Conservation (phyloP, 106 monocot genomes). For the Dioscorea alata region DNA sequence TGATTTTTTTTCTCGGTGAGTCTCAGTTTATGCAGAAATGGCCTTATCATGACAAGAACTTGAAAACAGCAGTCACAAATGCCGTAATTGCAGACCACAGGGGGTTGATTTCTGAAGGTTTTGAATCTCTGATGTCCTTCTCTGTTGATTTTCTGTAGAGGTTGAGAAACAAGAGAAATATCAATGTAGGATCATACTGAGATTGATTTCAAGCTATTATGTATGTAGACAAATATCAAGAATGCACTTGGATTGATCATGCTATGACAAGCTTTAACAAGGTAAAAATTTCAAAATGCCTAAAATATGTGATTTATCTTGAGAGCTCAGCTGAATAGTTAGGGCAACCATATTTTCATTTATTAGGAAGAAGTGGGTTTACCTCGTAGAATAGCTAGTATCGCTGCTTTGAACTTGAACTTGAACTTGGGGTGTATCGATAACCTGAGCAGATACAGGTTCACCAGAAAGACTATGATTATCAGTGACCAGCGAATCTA, state of each 20-base stretch:
- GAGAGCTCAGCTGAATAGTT: not conserved
- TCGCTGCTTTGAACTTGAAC: not conserved
- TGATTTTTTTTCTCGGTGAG: no score
- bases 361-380: not conserved
- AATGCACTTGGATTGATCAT: not conserved
- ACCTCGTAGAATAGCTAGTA: not conserved
- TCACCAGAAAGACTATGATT: not conserved
- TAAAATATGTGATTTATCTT: not conserved
- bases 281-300: not conserved
- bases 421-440: not conserved
- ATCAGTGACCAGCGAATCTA: not conserved
- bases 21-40: no score
- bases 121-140: not conserved
- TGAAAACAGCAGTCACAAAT: slow-evolving; percentile 17
- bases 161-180: not conserved
- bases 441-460: not conserved
- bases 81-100: slow-evolving; percentile 16
- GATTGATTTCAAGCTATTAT: not conserved
- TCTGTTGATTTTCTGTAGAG: slow-evolving; percentile 10
- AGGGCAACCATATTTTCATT: no score
- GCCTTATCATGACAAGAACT: slow-evolving; percentile 18
- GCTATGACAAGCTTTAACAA: not conserved
- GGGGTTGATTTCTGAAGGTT: slow-evolving; percentile 5
- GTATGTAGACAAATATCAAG: no score
- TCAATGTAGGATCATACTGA: not conserved